A percentile compares a stretch with the other conserved stretches of the same genome.
These are phyloP conservation scores for Calonectria pteridis DNA, from an alignment of 2,329 filamentous ascomycete genomes.

Conservation along the genomic window DNA sequence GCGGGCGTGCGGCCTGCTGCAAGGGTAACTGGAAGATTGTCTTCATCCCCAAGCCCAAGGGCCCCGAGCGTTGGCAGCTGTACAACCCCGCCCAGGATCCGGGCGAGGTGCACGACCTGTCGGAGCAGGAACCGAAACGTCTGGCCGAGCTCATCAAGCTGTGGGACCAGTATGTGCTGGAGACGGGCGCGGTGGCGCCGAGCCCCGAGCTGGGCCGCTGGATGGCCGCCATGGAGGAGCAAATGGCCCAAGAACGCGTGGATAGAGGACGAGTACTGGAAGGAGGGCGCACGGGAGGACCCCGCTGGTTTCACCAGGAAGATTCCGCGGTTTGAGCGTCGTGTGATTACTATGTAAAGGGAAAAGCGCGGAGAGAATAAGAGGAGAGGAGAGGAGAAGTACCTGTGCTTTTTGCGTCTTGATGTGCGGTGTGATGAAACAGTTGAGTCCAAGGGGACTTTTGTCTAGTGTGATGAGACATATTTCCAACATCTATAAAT, in stretches of 20 bases:
- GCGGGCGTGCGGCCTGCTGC: constrained; percentile 63
- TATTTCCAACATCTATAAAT: background rate
- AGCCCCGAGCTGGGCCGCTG: constrained; percentile 67
- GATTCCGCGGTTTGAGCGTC: constrained; percentile 34
- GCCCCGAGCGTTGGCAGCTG: constrained; percentile 67
- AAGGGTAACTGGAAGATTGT: constrained; percentile 70
- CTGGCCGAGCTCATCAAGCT: constrained; percentile 62
- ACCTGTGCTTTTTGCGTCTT: background rate
- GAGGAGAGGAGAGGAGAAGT: background rate
- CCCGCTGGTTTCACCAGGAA: constrained; percentile 53
- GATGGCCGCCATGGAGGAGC: constrained; percentile 71
- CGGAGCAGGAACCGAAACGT: constrained; percentile 55
- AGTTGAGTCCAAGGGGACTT: background rate
- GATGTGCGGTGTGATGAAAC: background rate
- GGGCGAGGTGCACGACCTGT: constrained; percentile 62
- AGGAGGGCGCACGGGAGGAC: constrained; percentile 56
- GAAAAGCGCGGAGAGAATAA: background rate
- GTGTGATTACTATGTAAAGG: constrained; percentile 23
- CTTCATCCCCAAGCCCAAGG: constrained; percentile 64
- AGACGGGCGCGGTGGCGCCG: constrained; percentile 34
- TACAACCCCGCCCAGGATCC: constrained; percentile 66
- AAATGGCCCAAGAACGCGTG: constrained; percentile 75
- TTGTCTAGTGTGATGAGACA: background rate
- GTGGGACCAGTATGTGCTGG: constrained; percentile 67
- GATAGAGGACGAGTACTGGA: constrained; percentile 77